phyloP scores from a whole-genome alignment of 805 yeast species.

The Starmerella floricola region DNA sequence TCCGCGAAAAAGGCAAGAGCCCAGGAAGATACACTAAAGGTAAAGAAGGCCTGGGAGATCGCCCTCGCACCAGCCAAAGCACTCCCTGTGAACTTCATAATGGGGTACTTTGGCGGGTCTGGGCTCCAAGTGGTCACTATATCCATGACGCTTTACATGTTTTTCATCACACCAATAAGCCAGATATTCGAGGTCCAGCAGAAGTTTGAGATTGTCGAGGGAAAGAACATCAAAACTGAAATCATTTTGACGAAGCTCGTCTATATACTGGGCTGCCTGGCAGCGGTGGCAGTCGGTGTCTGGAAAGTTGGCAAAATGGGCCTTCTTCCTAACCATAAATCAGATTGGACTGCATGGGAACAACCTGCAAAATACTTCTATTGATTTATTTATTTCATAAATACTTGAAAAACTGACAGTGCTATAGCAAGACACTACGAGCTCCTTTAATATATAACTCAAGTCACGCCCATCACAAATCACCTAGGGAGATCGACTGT shows the following conservation, averaged over 20 bases:
- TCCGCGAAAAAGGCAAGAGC: constrained; percentile 9
- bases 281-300: constrained; percentile 59
- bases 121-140: constrained; percentile 82
- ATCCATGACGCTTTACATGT: constrained; percentile 75
- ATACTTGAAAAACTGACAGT: not conserved
- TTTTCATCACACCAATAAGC: constrained; percentile 56
- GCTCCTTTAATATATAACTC: no score
- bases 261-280: constrained; percentile 38
- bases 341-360: constrained; percentile 94
- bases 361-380: constrained; percentile 26
- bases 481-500: not conserved
- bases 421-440: no score
- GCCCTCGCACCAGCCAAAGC: constrained; percentile 72
- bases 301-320: constrained; percentile 86
- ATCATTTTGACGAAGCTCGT: constrained; percentile 35
- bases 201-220: constrained; percentile 37
- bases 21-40: constrained; percentile 25
- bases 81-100: constrained; percentile 79
- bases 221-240: constrained; percentile 22
- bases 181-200: constrained; percentile 49
- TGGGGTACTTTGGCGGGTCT: constrained; percentile 90
- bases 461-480: no score
- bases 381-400: not conserved
- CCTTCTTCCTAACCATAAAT: constrained; percentile 67
- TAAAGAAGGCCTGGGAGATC: constrained; percentile 70